These are phyloP conservation scores for Wallacemonas sp. DNA, from an alignment of 208 protist genomes.

Conservation along the genomic window DNA sequence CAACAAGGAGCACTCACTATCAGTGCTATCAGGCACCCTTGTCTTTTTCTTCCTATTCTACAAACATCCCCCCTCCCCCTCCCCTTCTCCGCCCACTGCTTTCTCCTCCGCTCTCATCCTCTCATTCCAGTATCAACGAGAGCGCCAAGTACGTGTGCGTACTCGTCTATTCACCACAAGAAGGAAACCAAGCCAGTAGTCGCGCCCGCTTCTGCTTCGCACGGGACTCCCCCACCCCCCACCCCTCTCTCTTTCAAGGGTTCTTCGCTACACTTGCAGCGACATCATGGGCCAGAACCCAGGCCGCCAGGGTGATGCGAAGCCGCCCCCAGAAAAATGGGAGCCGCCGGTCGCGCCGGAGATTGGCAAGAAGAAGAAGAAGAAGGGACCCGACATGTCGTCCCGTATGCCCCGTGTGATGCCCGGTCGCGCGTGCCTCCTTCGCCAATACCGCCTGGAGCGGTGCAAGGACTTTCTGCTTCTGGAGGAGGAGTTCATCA, in stretches of 20 bases:
- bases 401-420: conserved; percentile 89
- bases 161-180: too few relatives aligned
- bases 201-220: too few relatives aligned
- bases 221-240: not conserved
- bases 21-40: not conserved
- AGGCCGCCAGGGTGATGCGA: conserved; percentile 23
- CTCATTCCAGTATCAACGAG: too few relatives aligned
- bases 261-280: not conserved
- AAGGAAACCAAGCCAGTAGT: too few relatives aligned
- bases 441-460: conserved; percentile 97
- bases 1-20: too few relatives aligned
- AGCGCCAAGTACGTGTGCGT: too few relatives aligned
- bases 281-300: conserved; percentile 71
- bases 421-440: conserved; percentile 96
- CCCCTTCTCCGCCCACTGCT: not conserved
- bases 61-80: not conserved
- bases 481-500: conserved; percentile 99
- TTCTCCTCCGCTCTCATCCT: conserved; percentile 3
- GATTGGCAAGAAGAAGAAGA: conserved; percentile 92
- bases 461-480: conserved; percentile 99
- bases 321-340: conserved; percentile 88
- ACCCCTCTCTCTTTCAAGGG: not conserved
- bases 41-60: conserved; percentile 14
- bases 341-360: conserved; percentile 94
- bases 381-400: conserved; percentile 71